Percentiles rank a stretch among this genome's conserved stretches.
Conservation (phyloP, 768 basidiomycete species). For the Boletus bicolor region DNA sequence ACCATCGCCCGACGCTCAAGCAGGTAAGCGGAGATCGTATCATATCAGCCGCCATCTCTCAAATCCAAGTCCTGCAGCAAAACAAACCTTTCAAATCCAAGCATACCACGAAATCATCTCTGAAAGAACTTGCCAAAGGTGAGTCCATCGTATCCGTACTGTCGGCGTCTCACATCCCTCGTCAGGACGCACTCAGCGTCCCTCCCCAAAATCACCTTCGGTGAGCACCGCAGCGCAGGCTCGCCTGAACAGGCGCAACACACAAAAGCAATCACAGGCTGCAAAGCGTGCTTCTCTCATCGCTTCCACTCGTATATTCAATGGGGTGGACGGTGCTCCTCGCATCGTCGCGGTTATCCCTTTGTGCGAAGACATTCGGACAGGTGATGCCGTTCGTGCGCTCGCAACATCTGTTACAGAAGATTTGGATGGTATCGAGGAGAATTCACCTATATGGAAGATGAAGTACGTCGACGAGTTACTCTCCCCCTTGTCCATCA, state of each 20-base stretch:
- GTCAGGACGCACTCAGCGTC: slow-evolving; percentile 55
- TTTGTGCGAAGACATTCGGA: slow-evolving; percentile 62
- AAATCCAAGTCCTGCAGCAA: slow-evolving; percentile 42
- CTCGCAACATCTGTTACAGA: slow-evolving; percentile 62
- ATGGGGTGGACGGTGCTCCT: slow-evolving; percentile 72
- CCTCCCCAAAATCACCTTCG: slow-evolving; percentile 50
- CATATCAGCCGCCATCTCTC: background rate
- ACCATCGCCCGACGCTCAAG: slow-evolving; percentile 82
- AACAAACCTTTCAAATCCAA: slow-evolving; percentile 94
- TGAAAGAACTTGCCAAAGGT: slow-evolving; percentile 89
- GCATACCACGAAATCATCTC: slow-evolving; percentile 78
- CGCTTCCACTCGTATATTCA: slow-evolving; percentile 74
- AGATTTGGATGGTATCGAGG: slow-evolving; percentile 20
- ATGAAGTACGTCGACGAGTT: slow-evolving; percentile 49
- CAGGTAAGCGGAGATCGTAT: slow-evolving; percentile 47
- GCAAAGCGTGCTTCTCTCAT: slow-evolving; percentile 67
- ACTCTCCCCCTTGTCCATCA: background rate
- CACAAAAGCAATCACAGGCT: slow-evolving; percentile 78
- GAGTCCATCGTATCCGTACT: slow-evolving; percentile 1
- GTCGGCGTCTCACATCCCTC: background rate
- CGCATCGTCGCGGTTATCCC: slow-evolving; percentile 88
- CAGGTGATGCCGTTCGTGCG: slow-evolving; percentile 48
- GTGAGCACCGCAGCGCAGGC: slow-evolving; percentile 60
- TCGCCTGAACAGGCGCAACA: slow-evolving; percentile 76
- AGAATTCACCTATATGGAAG: slow-evolving; percentile 44